Percentiles rank a stretch among this genome's conserved stretches.
Conservation (phyloP, 768 basidiomycete species). For the Kwoniella botswanensis region DNA sequence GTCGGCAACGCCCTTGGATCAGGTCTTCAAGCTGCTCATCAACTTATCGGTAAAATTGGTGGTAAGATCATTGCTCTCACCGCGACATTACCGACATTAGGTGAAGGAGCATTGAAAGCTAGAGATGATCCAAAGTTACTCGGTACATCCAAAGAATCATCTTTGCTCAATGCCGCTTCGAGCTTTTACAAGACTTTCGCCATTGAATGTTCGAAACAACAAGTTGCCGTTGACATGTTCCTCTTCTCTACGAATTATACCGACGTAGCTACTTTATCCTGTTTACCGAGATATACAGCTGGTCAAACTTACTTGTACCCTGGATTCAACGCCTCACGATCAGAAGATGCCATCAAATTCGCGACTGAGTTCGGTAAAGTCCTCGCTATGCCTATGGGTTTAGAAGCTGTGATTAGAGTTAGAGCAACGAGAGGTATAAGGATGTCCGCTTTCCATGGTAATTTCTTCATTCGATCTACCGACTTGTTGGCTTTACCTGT, state of each 20-base stretch:
- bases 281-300: constrained; percentile 93
- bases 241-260: constrained; percentile 91
- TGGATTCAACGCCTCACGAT: constrained; percentile 90
- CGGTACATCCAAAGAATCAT: constrained; percentile 95
- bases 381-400: constrained; percentile 88
- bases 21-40: constrained; percentile 92
- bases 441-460: constrained; percentile 97
- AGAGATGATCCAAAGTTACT: constrained; percentile 95
- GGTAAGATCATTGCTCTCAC: constrained; percentile 91
- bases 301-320: constrained; percentile 99
- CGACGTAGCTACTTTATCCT: constrained; percentile 87
- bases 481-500: constrained; percentile 94
- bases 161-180: constrained; percentile 86
- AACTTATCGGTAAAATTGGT: constrained; percentile 90
- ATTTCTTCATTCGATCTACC: constrained; percentile 97
- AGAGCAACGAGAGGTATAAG: constrained; percentile 94
- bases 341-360: constrained; percentile 97
- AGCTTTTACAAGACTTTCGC: constrained; percentile 98
- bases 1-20: constrained; percentile 94
- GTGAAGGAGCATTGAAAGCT: constrained; percentile 90
- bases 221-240: constrained; percentile 99
- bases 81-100: constrained; percentile 81
- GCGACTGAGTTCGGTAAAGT: constrained; percentile 96
- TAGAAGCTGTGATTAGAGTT: constrained; percentile 97
- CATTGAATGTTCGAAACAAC: constrained; percentile 95